These are phyloP conservation scores for Phytopythium sindhum DNA, from an alignment of 352 stramenopile species.

Conservation along the genomic window DNA sequence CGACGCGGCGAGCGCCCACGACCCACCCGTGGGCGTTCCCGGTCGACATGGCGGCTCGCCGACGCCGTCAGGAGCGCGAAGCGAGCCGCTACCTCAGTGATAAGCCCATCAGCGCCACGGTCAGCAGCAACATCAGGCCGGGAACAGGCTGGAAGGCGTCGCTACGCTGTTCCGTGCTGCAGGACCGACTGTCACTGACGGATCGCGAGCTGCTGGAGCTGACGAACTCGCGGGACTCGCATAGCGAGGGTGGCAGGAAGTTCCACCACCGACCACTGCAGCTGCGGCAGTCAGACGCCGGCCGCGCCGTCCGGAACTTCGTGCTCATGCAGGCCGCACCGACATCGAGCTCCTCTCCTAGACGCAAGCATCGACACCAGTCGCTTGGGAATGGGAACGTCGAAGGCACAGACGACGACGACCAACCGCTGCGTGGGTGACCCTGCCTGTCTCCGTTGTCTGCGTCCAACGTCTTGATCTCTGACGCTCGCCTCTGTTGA, in stretches of 20 bases:
- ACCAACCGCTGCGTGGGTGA: slow-evolving; percentile 5
- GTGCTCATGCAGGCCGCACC: slow-evolving; percentile 34
- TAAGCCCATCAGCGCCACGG: slow-evolving; percentile 13
- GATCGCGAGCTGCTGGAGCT: slow-evolving; percentile 21
- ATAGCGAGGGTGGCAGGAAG: slow-evolving; percentile 5
- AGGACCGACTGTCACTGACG: slow-evolving; percentile 46
- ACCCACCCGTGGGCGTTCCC: slow-evolving; percentile 53
- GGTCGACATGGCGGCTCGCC: slow-evolving; percentile 42
- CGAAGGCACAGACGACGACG: neutral
- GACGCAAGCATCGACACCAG: neutral
- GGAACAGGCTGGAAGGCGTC: slow-evolving; percentile 16
- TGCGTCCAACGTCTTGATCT: neutral
- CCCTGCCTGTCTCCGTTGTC: neutral
- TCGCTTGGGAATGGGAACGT: neutral
- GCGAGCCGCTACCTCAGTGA: slow-evolving; percentile 35
- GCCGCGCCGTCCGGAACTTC: slow-evolving; percentile 40
- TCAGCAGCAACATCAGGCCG: neutral
- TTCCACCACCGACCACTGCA: slow-evolving; percentile 13
- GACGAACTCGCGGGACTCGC: neutral
- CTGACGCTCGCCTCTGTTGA: neutral
- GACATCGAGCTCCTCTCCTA: neutral
- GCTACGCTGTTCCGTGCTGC: slow-evolving; percentile 36
- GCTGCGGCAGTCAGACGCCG: slow-evolving; percentile 27
- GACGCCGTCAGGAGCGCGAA: slow-evolving; percentile 30
- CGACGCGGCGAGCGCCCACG: slow-evolving; percentile 46